Conservation (phyloP, 352 stramenopile species). For the Globisporangium mamillatum region DNA sequence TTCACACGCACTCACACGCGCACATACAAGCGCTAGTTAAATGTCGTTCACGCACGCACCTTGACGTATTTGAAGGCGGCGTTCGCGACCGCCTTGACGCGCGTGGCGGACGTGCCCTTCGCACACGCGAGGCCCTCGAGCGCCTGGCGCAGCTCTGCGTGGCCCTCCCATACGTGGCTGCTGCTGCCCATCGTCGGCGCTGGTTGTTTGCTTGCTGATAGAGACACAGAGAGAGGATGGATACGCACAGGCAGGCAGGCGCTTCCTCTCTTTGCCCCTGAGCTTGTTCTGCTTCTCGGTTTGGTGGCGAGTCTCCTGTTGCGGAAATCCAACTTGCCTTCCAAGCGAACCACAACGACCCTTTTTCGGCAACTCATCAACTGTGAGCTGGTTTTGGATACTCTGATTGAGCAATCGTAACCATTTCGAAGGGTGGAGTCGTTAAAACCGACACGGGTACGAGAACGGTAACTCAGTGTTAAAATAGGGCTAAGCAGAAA, state of each 20-base stretch:
- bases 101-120: conserved; percentile 80
- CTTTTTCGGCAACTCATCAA: not conserved
- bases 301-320: not conserved
- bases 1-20: not conserved
- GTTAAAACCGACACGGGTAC: too few relatives aligned
- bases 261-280: not conserved
- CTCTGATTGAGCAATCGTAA: not conserved
- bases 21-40: not conserved
- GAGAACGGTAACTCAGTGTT: too few relatives aligned
- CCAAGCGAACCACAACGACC: not conserved
- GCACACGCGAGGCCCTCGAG: conserved; percentile 63
- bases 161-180: conserved; percentile 53
- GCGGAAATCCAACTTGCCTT: not conserved
- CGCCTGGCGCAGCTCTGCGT: conserved; percentile 61
- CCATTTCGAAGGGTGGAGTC: not conserved
- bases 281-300: not conserved
- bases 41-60: conserved; percentile 25
- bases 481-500: too few relatives aligned
- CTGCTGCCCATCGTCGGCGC: not conserved
- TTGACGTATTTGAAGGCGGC: conserved; percentile 71
- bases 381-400: not conserved
- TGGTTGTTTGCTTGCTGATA: not conserved
- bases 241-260: not conserved
- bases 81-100: conserved; percentile 67
- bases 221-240: not conserved